Evolutionary conservation across 2,329 filamentous ascomycete species (phyloP).

Genomic region (Rutstroemia sydowiana): DNA sequence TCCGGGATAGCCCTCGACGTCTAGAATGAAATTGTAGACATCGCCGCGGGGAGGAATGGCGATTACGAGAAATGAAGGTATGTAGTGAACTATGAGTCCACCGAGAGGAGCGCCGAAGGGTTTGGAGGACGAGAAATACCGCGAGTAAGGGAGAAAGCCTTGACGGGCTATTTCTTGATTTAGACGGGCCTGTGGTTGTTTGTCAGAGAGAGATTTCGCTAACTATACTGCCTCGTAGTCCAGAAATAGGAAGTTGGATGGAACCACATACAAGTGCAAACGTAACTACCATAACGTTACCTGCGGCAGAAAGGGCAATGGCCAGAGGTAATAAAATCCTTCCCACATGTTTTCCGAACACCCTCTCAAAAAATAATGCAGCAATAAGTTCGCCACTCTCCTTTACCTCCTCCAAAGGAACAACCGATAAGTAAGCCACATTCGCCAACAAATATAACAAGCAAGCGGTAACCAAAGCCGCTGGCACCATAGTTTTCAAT

Average conservation of each 20-base stretch:
- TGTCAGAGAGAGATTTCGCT: neutral
- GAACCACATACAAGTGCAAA: slow-evolving; percentile 47
- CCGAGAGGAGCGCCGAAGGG: slow-evolving; percentile 25
- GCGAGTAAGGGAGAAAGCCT: slow-evolving; percentile 39
- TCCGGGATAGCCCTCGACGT: slow-evolving; percentile 33
- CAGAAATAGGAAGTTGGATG: neutral
- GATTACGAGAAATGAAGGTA: slow-evolving; percentile 52
- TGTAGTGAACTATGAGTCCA: slow-evolving; percentile 50
- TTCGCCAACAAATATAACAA: slow-evolving; percentile 51
- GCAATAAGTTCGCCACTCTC: slow-evolving; percentile 47
- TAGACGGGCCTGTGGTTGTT: slow-evolving; percentile 35
- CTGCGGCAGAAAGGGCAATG: slow-evolving; percentile 40
- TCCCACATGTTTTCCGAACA: slow-evolving; percentile 38
- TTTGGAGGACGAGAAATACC: slow-evolving; percentile 26
- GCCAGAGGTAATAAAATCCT: slow-evolving; percentile 38
- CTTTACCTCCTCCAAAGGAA: slow-evolving; percentile 49
- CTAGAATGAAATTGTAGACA: slow-evolving; percentile 31
- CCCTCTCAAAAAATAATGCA: slow-evolving; percentile 49
- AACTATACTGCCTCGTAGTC: too few species aligned
- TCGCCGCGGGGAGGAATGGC: slow-evolving; percentile 40
- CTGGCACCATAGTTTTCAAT: slow-evolving; percentile 47
- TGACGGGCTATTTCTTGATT: slow-evolving; percentile 43
- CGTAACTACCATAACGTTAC: slow-evolving; percentile 42
- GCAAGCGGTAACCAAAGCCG: slow-evolving; percentile 45
- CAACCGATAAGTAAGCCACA: slow-evolving; percentile 53